Conservation (phyloP, 176 grass and related monocot species). For the Oryza glumipatula region DNA sequence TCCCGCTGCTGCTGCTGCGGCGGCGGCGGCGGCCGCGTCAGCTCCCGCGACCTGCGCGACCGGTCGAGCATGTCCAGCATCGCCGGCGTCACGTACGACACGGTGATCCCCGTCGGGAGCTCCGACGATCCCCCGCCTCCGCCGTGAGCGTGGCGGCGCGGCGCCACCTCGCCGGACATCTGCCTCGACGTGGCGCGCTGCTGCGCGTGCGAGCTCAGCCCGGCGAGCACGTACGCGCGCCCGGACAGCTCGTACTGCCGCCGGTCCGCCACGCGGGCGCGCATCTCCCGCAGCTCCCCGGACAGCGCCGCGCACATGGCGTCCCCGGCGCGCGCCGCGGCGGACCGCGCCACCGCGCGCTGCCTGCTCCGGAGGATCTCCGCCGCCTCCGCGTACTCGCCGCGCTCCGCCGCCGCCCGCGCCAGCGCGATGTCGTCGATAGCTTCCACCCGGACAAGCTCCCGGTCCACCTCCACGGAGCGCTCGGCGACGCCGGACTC, state of each 20-base stretch:
- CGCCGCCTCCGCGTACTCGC: conserved; percentile 44
- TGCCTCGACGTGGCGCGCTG: conserved; percentile 61
- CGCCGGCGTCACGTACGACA: conserved; percentile 64
- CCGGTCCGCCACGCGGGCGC: conserved; percentile 51
- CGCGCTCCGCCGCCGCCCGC: conserved; percentile 52
- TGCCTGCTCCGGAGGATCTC: conserved; percentile 44
- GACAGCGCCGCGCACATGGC: conserved; percentile 41
- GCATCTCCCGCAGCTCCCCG: conserved; percentile 65
- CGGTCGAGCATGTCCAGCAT: conserved; percentile 71
- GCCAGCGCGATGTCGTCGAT: conserved; percentile 47
- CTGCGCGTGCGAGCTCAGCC: conserved; percentile 69
- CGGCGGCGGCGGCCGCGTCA: not conserved
- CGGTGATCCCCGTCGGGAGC: conserved; percentile 31
- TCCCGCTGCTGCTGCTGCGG: not conserved
- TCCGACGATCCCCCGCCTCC: not conserved
- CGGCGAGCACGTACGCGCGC: conserved; percentile 63
- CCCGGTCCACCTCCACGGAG: conserved; percentile 67
- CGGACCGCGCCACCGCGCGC: conserved; percentile 35
- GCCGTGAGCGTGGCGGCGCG: no score
- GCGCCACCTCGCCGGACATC: conserved; percentile 1
- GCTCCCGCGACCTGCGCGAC: conserved; percentile 47
- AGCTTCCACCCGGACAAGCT: conserved; percentile 43
- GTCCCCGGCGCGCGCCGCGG: conserved; percentile 50
- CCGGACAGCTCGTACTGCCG: conserved; percentile 57
- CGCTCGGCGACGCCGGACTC: not conserved